phyloP scores from a whole-genome alignment of 257 asterid species.

The Euphrasia confusa region DNA sequence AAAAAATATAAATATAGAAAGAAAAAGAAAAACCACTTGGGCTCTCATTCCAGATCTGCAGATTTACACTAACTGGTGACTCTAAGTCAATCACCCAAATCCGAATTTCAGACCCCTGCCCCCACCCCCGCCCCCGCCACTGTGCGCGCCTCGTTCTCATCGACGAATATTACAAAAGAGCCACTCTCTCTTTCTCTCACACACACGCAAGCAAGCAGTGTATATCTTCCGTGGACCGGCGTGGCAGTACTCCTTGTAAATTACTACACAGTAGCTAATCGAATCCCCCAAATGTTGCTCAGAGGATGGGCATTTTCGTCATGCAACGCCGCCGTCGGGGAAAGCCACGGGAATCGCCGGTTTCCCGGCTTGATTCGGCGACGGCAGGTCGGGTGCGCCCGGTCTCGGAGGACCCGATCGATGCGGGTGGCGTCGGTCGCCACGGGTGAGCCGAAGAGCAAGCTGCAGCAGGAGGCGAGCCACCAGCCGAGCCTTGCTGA shows the following conservation, averaged over 20 bases:
- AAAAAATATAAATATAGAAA: neutral
- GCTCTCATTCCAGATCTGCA: neutral
- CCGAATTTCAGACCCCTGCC: neutral
- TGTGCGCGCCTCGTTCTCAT: slow-evolving; percentile 29
- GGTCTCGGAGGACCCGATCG: slow-evolving; percentile 16
- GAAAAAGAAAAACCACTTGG: neutral
- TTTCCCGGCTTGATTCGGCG: slow-evolving; percentile 27
- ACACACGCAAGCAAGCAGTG: slow-evolving; percentile 10
- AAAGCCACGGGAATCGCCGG: slow-evolving; percentile 19
- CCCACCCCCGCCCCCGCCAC: neutral
- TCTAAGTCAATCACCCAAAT: neutral
- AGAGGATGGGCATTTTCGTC: slow-evolving; percentile 40
- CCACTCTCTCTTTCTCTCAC: neutral
- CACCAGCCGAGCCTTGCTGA: slow-evolving; percentile 61
- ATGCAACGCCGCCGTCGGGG: slow-evolving; percentile 38
- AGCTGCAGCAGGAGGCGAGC: slow-evolving; percentile 36
- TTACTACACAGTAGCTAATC: neutral
- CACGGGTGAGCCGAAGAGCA: slow-evolving; percentile 50
- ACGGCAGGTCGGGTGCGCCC: slow-evolving; percentile 11
- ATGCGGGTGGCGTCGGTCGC: slow-evolving; percentile 48
- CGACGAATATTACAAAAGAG: slow-evolving; percentile 27
- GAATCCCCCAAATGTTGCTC: slow-evolving; percentile 33
- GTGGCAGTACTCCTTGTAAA: slow-evolving; percentile 20
- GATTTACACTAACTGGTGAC: neutral
- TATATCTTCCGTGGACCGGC: slow-evolving; percentile 21